Evolutionary conservation across 176 grass and related monocot species (phyloP).

Genomic region (Calamus simplicifolius): DNA sequence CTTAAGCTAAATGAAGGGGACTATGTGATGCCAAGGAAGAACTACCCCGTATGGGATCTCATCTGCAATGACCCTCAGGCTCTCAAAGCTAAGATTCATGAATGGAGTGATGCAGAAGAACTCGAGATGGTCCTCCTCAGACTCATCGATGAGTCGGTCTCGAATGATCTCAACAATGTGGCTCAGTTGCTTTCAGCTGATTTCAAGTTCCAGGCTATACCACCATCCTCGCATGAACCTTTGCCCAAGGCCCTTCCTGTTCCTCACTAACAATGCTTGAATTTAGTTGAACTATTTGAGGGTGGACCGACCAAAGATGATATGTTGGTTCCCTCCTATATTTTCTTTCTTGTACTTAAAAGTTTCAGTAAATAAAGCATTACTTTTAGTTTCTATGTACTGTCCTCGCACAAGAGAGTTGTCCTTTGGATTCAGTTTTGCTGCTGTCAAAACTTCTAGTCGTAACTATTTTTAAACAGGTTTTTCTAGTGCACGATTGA

Average conservation of each 20-base stretch:
- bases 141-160: slow-evolving; percentile 38
- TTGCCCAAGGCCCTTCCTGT: slow-evolving; percentile 35
- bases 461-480: no score
- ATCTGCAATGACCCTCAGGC: slow-evolving; percentile 42
- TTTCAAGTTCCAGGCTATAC: neutral
- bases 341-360: no score
- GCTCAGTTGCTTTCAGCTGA: neutral
- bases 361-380: no score
- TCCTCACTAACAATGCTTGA: slow-evolving; percentile 8
- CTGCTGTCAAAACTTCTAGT: no score
- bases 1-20: slow-evolving; percentile 61
- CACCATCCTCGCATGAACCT: slow-evolving; percentile 19
- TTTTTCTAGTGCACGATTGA: no score
- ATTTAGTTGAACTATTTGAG: no score
- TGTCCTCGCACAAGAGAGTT: no score
- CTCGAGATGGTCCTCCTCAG: slow-evolving; percentile 37
- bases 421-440: no score
- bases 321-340: no score
- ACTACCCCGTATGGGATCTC: slow-evolving; percentile 56
- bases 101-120: slow-evolving; percentile 43
- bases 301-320: no score
- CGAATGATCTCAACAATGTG: slow-evolving; percentile 5
- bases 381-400: no score
- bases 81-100: slow-evolving; percentile 55
- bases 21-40: slow-evolving; percentile 73